Percentiles rank a stretch among this genome's conserved stretches.
These are phyloP conservation scores for Saccharomyces hybrid DNA, from an alignment of 1,139 yeast genomes.

Conservation along the genomic window DNA sequence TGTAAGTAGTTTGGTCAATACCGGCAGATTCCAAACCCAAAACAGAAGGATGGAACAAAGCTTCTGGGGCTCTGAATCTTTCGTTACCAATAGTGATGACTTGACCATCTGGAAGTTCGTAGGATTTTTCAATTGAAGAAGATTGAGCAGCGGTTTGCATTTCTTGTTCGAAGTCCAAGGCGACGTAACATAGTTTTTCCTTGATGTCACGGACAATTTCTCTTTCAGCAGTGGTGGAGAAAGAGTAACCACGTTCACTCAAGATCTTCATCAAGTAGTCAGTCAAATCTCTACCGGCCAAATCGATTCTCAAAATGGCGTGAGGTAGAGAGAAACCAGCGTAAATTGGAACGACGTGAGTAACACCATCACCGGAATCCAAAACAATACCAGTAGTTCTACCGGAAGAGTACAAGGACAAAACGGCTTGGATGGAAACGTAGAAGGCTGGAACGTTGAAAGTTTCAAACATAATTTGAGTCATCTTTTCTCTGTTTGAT, in stretches of 20 bases:
- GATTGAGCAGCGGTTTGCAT: conserved; percentile 99
- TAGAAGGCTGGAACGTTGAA: conserved; percentile 99
- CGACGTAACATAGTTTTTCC: conserved; percentile 97
- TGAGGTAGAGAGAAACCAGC: conserved; percentile 99
- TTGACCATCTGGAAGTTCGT: conserved; percentile 99
- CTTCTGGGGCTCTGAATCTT: conserved; percentile 99
- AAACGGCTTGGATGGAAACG: conserved; percentile 97
- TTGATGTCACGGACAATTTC: conserved; percentile 99
- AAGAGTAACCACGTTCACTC: conserved; percentile 97
- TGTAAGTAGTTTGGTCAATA: conserved; percentile 98
- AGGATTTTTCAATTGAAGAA: conserved; percentile 95
- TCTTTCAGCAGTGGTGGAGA: conserved; percentile 99
- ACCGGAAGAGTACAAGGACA: conserved; percentile 97
- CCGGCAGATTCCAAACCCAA: conserved; percentile 98
- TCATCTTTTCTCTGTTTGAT: conserved; percentile 99
- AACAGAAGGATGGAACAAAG: conserved; percentile 97
- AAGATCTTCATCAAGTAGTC: conserved; percentile 97
- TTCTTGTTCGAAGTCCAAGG: conserved; percentile 94
- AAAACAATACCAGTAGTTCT: conserved; percentile 99
- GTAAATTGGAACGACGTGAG: conserved; percentile 99
- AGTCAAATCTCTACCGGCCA: conserved; percentile 99
- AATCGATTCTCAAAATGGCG: conserved; percentile 96
- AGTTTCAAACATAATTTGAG: conserved; percentile 97
- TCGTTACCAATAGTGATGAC: conserved; percentile 99
- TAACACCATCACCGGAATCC: conserved; percentile 99